phyloP scores from a whole-genome alignment of 306 rosid genomes.

The Cercis canadensis region DNA sequence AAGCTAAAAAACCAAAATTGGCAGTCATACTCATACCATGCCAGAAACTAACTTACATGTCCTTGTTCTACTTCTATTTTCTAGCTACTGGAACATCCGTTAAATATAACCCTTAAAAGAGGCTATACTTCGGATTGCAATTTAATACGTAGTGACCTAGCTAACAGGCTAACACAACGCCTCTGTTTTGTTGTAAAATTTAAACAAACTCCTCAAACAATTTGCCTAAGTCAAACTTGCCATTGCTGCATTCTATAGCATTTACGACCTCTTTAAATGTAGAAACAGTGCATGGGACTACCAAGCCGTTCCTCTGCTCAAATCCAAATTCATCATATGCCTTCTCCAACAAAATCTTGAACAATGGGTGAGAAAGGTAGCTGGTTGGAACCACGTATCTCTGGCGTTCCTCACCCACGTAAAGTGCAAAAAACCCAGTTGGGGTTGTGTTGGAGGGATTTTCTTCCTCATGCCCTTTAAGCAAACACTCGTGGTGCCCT shows the following conservation, averaged over 20 bases:
- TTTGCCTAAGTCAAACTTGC: conserved; percentile 75
- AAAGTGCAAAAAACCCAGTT: conserved; percentile 74
- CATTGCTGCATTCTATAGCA: conserved; percentile 74
- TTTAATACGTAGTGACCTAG: conserved; percentile 1
- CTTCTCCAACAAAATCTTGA: conserved; percentile 86
- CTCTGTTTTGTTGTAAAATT: background rate
- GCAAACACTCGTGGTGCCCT: conserved; percentile 50
- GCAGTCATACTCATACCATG: background rate
- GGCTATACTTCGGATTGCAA: conserved; percentile 13
- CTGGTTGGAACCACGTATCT: conserved; percentile 77
- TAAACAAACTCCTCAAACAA: conserved; percentile 68
- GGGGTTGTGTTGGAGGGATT: conserved; percentile 53
- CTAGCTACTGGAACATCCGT: too few species aligned
- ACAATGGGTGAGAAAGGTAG: conserved; percentile 83
- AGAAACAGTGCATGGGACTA: conserved; percentile 77
- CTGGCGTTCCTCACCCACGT: conserved; percentile 75
- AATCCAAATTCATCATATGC: conserved; percentile 82
- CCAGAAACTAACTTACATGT: conserved; percentile 29
- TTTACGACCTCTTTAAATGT: conserved; percentile 75
- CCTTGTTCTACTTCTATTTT: conserved; percentile 25
- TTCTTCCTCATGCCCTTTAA: conserved; percentile 46
- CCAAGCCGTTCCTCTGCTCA: conserved; percentile 71
- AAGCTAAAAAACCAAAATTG: background rate
- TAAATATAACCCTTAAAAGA: conserved; percentile 25
- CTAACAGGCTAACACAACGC: background rate